Evolutionary conservation across 176 grass and related monocot genomes (phyloP), one percentile per base, ranked within the genome.

Genomic region (Ampelocalamus luodianensis): DNA sequence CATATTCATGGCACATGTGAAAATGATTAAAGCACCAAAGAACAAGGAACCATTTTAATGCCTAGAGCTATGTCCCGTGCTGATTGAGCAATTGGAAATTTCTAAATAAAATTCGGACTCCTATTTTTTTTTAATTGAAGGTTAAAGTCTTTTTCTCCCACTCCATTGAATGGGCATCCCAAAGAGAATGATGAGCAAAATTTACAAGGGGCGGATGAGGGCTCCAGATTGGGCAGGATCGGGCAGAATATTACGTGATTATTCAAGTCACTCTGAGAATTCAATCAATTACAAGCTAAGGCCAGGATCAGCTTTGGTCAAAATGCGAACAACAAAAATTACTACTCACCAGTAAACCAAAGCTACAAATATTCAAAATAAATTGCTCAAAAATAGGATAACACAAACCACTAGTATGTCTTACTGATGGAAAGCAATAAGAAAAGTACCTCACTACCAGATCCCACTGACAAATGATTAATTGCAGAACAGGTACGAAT

Each of bases 381-480:
- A 82, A 42, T 72, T 58, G 23, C 44, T 84, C 63, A 18, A n/a
- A 84, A 55, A 49, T 26, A 42, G 48, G 36, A 66, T 23, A 38
- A 53, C 29, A 76, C 15, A 84, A 40, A 75, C 1, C 32, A 67
- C 36, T 36, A 80, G 20, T 66, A 74, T 70, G 43, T 43, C 18
- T 38, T 27, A 38, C 36, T 14, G 18, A 36, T 23, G 77, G 14
- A 84, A 70, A 71, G 77, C 49, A 65, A 79, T 54, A 74, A 87
- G 46, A 60, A 84, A 34, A 84, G 32, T 78, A 98, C 96, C 93
- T 98, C 93, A 89, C 65, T 92, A 79, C 89, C 83, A 74, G 91
- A 84, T 32, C 92, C 96, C 82, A 95, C 87, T 32, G 96, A 98
- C 24, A 98, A 92, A 95, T 93, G 82, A 90, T 93, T 98, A 64